These are phyloP conservation scores for Colletotrichum sp. DNA, from an alignment of 2,329 filamentous ascomycete genomes.

Conservation along the genomic window DNA sequence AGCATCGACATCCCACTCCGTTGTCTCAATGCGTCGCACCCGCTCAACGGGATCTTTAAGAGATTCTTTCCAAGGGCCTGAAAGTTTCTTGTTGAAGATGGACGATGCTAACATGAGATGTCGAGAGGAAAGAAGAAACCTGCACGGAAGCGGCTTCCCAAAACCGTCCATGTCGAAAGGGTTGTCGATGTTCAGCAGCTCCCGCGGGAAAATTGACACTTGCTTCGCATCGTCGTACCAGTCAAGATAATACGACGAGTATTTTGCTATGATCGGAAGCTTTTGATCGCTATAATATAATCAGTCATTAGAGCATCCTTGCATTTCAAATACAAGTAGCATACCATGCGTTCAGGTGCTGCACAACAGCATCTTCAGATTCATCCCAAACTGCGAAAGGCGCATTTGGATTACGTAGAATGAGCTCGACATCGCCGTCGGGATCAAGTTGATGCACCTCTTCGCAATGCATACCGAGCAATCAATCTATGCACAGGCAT, in stretches of 20 bases:
- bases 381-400: not conserved
- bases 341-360: not conserved
- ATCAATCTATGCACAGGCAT: too few relatives aligned
- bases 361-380: not conserved
- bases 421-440: not conserved
- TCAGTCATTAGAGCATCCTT: too few relatives aligned
- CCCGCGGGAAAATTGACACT: too few relatives aligned
- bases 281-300: too few relatives aligned
- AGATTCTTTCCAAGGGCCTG: not conserved
- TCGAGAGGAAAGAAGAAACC: not conserved
- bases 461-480: too few relatives aligned
- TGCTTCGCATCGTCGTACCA: too few relatives aligned
- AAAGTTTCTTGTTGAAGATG: not conserved
- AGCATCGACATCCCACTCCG: not conserved
- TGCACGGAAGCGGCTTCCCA: not conserved
- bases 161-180: not conserved
- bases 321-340: too few relatives aligned
- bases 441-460: not conserved
- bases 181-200: not conserved
- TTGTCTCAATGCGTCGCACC: not conserved
- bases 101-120: not conserved
- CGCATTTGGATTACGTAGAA: not conserved
- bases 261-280: too few relatives aligned
- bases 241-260: too few relatives aligned
- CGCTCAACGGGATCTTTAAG: too few relatives aligned